phyloP scores from a whole-genome alignment of 2,329 filamentous ascomycete genomes.

The Aspergillus quadrilineatus region DNA sequence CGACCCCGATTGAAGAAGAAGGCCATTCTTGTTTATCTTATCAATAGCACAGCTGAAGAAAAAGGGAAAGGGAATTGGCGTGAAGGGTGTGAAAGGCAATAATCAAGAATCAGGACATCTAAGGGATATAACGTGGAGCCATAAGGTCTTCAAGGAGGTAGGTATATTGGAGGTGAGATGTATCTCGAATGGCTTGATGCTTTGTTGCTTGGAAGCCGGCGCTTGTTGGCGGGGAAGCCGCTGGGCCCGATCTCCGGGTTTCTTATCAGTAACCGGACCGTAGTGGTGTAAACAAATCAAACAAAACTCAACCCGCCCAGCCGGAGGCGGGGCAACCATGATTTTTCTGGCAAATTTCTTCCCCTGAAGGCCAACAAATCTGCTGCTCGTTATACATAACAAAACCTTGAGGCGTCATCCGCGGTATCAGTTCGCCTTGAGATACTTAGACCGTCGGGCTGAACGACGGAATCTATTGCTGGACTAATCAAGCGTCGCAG shows the following conservation, averaged over 20 bases:
- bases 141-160: background rate
- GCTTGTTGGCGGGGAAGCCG: conserved; percentile 24
- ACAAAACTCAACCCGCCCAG: conserved; percentile 12
- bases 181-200: background rate
- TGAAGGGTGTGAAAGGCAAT: background rate
- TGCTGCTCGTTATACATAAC: background rate
- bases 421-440: background rate
- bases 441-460: background rate
- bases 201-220: conserved; percentile 17
- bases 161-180: conserved; percentile 8
- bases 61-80: conserved; percentile 13
- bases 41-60: conserved; percentile 7
- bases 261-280: conserved; percentile 5
- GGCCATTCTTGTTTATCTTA: conserved; percentile 54
- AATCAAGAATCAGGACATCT: background rate
- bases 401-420: too few relatives aligned
- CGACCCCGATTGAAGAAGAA: conserved; percentile 67
- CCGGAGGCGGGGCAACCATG: conserved; percentile 21
- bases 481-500: background rate
- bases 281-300: conserved; percentile 23
- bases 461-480: background rate
- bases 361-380: background rate
- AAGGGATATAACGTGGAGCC: background rate
- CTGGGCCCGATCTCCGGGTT: conserved; percentile 17
- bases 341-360: conserved; percentile 13